Evolutionary conservation across 768 basidiomycete species (phyloP), one percentile per base, ranked within the genome.

Genomic region (Boletus sp.): DNA sequence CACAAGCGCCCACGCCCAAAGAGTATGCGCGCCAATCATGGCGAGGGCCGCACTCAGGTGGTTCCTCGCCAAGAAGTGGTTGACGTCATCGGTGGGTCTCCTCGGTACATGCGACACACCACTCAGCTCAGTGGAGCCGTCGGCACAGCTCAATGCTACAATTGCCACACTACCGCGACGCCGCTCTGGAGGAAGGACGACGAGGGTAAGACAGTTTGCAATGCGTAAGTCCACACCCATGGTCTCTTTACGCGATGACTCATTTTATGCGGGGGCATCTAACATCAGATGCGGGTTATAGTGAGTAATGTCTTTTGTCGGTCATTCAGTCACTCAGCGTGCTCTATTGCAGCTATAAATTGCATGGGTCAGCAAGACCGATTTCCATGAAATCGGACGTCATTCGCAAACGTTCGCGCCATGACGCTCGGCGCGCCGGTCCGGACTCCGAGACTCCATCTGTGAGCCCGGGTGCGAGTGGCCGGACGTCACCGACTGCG

Each of bases 351-450:
- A 82, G 80, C 64, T 90, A 89, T 73, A 93, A 93, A 69, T 75
- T 93, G 2, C 89, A 93, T 68, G 90, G 91, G 17, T 85, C 90
- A 19, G 84, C 87, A 2, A 84, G 91, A 25, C 91, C 91, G 2
- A 90, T 92, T 56, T 90, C 88, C 8, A 93, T 93, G 90, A 93
- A 93, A 68, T 91, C 89, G 5, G 91, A 93, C 58, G 84, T 92
- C 34, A 90, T 93, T 60, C 87, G 90, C 56, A 93, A 93, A 66
- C 85, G 91, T 38, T 89, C 90, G 2, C 77, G 90, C 1, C 89
- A 91, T 60, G 89, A 92, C 55, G 85, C 87, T 21, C 82, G 88
- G 34, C 81, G 86, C 19, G 61, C 74, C 50, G 79, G 79, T 15
- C 74, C 73, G 56, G 77, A 74, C 40, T 68, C 84, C 45, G 87